These are phyloP conservation scores for Phaffia australis DNA, from an alignment of 768 basidiomycete species.

Conservation along the genomic window DNA sequence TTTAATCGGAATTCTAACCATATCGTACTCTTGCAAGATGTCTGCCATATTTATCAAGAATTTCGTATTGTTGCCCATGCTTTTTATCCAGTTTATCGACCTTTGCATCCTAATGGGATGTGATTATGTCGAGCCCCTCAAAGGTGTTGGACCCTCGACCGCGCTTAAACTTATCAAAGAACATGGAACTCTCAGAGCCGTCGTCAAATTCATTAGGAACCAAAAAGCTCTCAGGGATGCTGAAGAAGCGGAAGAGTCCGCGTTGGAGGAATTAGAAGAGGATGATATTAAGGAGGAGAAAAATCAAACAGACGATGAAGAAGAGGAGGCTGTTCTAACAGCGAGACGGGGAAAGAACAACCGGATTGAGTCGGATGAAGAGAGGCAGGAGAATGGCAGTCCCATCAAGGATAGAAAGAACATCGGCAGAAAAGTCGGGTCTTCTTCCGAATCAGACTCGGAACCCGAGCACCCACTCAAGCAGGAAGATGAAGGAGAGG, in stretches of 20 bases:
- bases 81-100: constrained; percentile 66
- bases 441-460: neutral
- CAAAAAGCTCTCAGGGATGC: constrained; percentile 47
- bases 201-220: constrained; percentile 66
- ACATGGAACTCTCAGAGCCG: constrained; percentile 56
- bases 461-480: neutral
- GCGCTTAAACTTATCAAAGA: constrained; percentile 87
- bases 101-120: constrained; percentile 93
- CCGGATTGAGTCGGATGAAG: constrained; percentile 22
- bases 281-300: constrained; percentile 28
- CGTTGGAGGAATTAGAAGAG: constrained; percentile 29
- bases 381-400: constrained; percentile 1
- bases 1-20: neutral
- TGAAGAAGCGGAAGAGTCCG: constrained; percentile 28
- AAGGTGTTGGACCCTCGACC: constrained; percentile 88
- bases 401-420: neutral
- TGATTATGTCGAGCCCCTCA: constrained; percentile 98
- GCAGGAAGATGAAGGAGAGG: neutral
- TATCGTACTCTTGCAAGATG: neutral
- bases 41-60: neutral
- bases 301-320: constrained; percentile 21
- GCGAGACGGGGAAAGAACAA: neutral
- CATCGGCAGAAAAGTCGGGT: constrained; percentile 4
- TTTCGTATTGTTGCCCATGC: neutral
- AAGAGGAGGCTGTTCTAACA: constrained; percentile 19